Evolutionary conservation across 768 basidiomycete genomes (phyloP).

Genomic region (Scleroderma citrinum): DNA sequence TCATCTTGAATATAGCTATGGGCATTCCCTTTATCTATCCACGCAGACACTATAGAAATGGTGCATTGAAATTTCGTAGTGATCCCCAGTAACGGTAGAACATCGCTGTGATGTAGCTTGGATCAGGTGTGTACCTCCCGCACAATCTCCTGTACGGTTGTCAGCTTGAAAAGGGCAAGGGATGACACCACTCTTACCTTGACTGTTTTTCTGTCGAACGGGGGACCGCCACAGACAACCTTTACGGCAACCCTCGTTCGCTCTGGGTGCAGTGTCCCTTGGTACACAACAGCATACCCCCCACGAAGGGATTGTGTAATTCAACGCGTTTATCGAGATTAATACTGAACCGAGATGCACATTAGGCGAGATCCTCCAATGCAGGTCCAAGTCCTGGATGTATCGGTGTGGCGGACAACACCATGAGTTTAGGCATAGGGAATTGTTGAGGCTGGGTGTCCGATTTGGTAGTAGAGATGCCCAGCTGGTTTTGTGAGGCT

Average conservation of each 20-base stretch:
- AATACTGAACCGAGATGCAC: neutral
- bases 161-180: neutral
- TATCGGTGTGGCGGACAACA: too few species aligned
- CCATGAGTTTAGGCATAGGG: too few species aligned
- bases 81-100: constrained; percentile 2
- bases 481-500: too few species aligned
- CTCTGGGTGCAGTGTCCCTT: neutral
- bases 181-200: neutral
- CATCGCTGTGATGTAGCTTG: neutral
- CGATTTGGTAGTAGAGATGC: too few species aligned
- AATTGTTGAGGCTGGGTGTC: too few species aligned
- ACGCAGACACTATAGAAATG: constrained; percentile 15
- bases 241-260: neutral
- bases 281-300: neutral
- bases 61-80: constrained; percentile 12
- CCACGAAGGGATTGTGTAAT: neutral
- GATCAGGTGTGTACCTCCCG: neutral
- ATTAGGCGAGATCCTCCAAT: neutral
- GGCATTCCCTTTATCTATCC: constrained; percentile 1
- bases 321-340: neutral
- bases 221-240: neutral
- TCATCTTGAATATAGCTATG: constrained; percentile 3
- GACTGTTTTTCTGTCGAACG: neutral
- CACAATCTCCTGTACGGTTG: neutral
- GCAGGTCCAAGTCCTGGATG: too few species aligned